These are phyloP conservation scores for Podaxis sp. DNA, from an alignment of 768 basidiomycete species.

Conservation along the genomic window DNA sequence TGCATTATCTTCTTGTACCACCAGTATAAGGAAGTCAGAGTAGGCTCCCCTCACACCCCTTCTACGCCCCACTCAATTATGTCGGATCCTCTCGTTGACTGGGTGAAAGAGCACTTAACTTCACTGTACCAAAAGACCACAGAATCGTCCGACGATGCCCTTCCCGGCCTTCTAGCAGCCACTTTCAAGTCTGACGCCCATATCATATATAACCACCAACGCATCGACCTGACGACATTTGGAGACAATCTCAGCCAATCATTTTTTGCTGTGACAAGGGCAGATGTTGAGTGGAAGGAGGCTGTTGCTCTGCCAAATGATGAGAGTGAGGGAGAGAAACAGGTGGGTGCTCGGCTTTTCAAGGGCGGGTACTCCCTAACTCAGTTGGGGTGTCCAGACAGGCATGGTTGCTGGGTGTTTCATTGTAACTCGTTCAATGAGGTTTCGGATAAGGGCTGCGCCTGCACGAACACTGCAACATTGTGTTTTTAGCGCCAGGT, in stretches of 20 bases:
- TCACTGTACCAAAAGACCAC: neutral
- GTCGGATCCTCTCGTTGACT: neutral
- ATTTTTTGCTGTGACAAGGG: constrained; percentile 16
- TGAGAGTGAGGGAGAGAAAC: constrained; percentile 12
- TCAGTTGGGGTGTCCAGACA: constrained; percentile 18
- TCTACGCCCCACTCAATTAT: neutral
- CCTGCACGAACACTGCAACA: constrained; percentile 30
- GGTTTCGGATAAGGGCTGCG: constrained; percentile 34
- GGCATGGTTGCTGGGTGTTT: constrained; percentile 36
- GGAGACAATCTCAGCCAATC: constrained; percentile 19
- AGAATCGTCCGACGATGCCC: neutral
- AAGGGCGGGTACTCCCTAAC: neutral
- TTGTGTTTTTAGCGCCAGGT: constrained; percentile 38
- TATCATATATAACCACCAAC: constrained; percentile 21
- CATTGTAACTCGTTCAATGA: constrained; percentile 32
- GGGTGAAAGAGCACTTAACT: neutral
- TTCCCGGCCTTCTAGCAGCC: neutral
- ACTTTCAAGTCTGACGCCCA: neutral
- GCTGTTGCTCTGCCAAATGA: constrained; percentile 15
- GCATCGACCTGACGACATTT: constrained; percentile 21
- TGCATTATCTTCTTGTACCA: neutral
- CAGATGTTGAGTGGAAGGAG: constrained; percentile 30
- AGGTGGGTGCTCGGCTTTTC: neutral
- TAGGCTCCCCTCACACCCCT: neutral
- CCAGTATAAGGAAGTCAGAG: neutral